Conservation (phyloP, 768 basidiomycete species). For the Sarcodon aspratus region DNA sequence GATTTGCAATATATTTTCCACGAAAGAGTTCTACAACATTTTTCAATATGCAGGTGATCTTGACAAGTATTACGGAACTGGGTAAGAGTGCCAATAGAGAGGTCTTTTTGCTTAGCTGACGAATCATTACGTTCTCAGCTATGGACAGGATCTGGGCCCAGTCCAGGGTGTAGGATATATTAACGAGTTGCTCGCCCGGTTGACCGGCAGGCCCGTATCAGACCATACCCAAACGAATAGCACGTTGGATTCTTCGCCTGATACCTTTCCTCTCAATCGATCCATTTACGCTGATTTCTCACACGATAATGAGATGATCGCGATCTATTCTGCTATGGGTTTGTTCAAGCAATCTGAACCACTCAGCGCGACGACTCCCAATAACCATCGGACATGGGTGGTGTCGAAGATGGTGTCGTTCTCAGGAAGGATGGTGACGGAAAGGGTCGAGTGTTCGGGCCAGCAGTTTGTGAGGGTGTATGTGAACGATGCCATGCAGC, state of each 20-base stretch:
- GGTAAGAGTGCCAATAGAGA: slow-evolving; percentile 27
- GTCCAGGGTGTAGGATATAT: slow-evolving; percentile 82
- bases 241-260: slow-evolving; percentile 47
- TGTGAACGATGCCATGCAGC: slow-evolving; percentile 64
- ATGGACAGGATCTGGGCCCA: slow-evolving; percentile 58
- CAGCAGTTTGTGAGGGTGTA: slow-evolving; percentile 53
- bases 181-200: slow-evolving; percentile 80
- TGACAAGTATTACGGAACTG: slow-evolving; percentile 69
- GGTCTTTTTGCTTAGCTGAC: background rate
- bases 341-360: slow-evolving; percentile 16
- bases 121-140: slow-evolving; percentile 22
- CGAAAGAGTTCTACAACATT: slow-evolving; percentile 42
- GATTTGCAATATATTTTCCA: slow-evolving; percentile 65
- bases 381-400: slow-evolving; percentile 31
- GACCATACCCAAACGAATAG: slow-evolving; percentile 70
- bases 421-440: slow-evolving; percentile 60
- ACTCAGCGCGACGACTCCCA: slow-evolving; percentile 13
- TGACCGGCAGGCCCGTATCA: slow-evolving; percentile 48
- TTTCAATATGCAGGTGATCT: slow-evolving; percentile 68
- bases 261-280: slow-evolving; percentile 62
- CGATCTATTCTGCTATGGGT: slow-evolving; percentile 58
- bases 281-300: slow-evolving; percentile 68
- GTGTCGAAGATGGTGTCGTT: slow-evolving; percentile 62
- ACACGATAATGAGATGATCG: slow-evolving; percentile 79
- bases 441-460: slow-evolving; percentile 43